Conservation (phyloP, 2,329 filamentous ascomycete genomes). For the Fusarium haematococcum region DNA sequence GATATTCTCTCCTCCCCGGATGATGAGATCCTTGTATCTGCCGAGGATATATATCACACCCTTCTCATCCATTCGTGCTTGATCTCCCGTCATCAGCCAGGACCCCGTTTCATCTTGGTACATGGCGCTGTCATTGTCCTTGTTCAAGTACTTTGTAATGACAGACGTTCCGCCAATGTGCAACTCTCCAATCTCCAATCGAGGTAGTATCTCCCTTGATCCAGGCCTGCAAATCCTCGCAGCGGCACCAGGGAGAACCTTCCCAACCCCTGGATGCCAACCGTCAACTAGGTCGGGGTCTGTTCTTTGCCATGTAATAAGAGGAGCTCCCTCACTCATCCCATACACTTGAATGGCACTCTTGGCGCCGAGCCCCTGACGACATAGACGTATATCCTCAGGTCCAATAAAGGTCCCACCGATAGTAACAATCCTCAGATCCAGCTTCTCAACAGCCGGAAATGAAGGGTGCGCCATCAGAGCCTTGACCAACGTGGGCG, state of each 20-base stretch:
- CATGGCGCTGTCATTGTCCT: constrained; percentile 45
- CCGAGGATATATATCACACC: constrained; percentile 55
- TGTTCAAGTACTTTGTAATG: constrained; percentile 50
- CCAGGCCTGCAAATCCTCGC: constrained; percentile 52
- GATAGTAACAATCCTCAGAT: constrained; percentile 50
- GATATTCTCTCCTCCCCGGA: constrained; percentile 59
- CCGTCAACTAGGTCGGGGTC: constrained; percentile 47
- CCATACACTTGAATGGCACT: constrained; percentile 55
- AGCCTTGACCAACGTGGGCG: constrained; percentile 51
- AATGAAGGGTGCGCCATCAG: constrained; percentile 47
- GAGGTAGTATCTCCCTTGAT: constrained; percentile 43
- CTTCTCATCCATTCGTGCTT: constrained; percentile 52
- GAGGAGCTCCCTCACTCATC: constrained; percentile 59
- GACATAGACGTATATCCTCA: constrained; percentile 50
- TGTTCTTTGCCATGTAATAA: constrained; percentile 53
- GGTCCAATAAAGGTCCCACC: constrained; percentile 48
- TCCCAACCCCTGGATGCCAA: constrained; percentile 56
- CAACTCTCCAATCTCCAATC: constrained; percentile 53
- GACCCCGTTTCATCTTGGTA: constrained; percentile 49
- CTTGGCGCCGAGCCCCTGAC: constrained; percentile 46
- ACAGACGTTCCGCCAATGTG: constrained; percentile 54
- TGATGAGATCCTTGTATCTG: constrained; percentile 60
- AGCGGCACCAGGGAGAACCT: constrained; percentile 54
- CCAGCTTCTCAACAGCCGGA: constrained; percentile 41
- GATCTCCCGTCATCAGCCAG: constrained; percentile 57